Evolutionary conservation across 805 yeast species (phyloP), one percentile per base, ranked within the genome.

Genomic region (Starmerella scarabaei): DNA sequence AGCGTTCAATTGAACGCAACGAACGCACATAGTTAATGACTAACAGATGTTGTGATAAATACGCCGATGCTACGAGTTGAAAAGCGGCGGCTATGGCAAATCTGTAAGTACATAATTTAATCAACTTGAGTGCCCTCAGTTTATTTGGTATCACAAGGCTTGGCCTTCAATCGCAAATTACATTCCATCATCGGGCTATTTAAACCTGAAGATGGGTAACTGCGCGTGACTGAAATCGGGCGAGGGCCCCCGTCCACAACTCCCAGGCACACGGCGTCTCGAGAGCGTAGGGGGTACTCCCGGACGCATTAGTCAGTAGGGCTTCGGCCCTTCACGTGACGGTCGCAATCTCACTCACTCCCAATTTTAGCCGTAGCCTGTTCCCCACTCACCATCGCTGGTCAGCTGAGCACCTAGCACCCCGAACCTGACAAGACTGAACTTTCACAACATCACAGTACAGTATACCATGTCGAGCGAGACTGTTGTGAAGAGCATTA

Each of bases 401-500:
- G 9, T 23, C 26, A 23, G 26, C 26, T 23, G 26, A 7, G 26
- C 26, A 7, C 26, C 26, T 11, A 11, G 9, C 7, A 23, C 26
- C 26, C 26, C 36, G n/a, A n/a, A 28, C 15, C 15, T n/a, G 9
- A 38, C 41, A 26, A 32, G 31, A 27, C 16, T 21, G 37, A 12
- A 27, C 21, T 28, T 33, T 39, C 42, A 21, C 30, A 28, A 16
- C 37, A 21, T 19, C n/a, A n/a, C n/a, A n/a, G n/a, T n/a, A 24
- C 51, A 33, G 43, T 57, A 62, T 59, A 62, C 74, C 37, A 49
- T 76, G 82, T 75, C 82, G 59, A 61, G 74, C 54, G 71, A 69
- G 62, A 66, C 84, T 65, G 69, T 80, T 66, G 91, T 91, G 69
- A 80, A 83, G 75, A 82, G 94, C 67, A 74, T 94, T 68, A 82